Percentiles rank a stretch among this genome's conserved stretches.
Evolutionary conservation across 2,329 filamentous ascomycete species (phyloP).

Genomic region (Tothia fuscella): DNA sequence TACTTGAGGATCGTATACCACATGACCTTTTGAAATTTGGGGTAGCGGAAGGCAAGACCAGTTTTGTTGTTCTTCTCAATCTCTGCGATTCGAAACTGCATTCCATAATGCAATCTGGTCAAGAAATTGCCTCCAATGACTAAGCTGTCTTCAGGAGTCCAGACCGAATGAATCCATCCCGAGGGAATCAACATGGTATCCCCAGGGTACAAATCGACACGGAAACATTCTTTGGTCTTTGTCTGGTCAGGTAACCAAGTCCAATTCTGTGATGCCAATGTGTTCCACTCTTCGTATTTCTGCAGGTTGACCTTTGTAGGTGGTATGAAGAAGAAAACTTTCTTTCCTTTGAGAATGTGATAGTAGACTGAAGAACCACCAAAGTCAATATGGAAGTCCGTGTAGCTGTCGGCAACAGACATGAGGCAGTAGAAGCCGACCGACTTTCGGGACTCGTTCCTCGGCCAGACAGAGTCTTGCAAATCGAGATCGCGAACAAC

Average conservation of each 20-base stretch:
- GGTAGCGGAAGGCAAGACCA: slow-evolving; percentile 53
- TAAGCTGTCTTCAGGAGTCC: slow-evolving; percentile 57
- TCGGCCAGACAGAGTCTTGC: slow-evolving; percentile 44
- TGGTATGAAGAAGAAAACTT: slow-evolving; percentile 61
- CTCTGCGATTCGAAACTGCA: slow-evolving; percentile 53
- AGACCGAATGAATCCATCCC: slow-evolving; percentile 61
- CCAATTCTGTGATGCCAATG: slow-evolving; percentile 52
- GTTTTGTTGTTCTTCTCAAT: slow-evolving; percentile 58
- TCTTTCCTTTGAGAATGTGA: slow-evolving; percentile 55
- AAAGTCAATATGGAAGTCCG: slow-evolving; percentile 62
- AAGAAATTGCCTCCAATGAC: slow-evolving; percentile 63
- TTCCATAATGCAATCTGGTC: slow-evolving; percentile 51
- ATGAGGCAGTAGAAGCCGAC: slow-evolving; percentile 60
- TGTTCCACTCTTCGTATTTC: slow-evolving; percentile 61
- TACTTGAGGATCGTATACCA: slow-evolving; percentile 57
- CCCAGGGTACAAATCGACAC: slow-evolving; percentile 52
- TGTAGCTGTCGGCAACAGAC: slow-evolving; percentile 60
- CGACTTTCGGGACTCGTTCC: slow-evolving; percentile 41
- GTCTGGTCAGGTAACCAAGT: slow-evolving; percentile 53
- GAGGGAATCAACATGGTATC: slow-evolving; percentile 62
- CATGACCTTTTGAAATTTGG: slow-evolving; percentile 57
- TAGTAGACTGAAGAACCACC: slow-evolving; percentile 60
- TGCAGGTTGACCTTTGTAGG: slow-evolving; percentile 56
- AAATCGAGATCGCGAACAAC: slow-evolving; percentile 52
- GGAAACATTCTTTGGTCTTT: slow-evolving; percentile 54